Evolutionary conservation across 768 basidiomycete genomes (phyloP).

Genomic region (Agrocybe chaxingu): DNA sequence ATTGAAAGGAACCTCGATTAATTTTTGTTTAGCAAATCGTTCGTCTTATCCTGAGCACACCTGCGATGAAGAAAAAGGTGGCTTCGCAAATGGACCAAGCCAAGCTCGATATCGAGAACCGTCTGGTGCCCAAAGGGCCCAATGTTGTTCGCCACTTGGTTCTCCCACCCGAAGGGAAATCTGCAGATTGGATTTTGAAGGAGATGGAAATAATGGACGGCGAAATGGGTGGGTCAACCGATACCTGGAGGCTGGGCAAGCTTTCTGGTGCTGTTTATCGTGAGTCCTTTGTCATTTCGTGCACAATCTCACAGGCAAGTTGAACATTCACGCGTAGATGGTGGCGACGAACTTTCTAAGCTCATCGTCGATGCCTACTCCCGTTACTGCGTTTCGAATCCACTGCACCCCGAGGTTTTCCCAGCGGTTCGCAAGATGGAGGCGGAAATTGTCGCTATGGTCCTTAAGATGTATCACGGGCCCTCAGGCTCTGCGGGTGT

Average conservation of each 20-base stretch:
- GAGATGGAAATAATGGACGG: slow-evolving; percentile 83
- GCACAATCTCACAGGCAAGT: background rate
- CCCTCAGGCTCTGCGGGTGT: slow-evolving; percentile 86
- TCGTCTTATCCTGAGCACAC: slow-evolving; percentile 57
- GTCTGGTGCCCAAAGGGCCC: slow-evolving; percentile 62
- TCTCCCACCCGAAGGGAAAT: slow-evolving; percentile 62
- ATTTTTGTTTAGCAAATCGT: slow-evolving; percentile 44
- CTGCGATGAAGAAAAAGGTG: slow-evolving; percentile 57
- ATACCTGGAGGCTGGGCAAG: slow-evolving; percentile 69
- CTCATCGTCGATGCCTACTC: slow-evolving; percentile 80
- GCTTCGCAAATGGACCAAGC: slow-evolving; percentile 62
- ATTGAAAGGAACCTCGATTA: background rate
- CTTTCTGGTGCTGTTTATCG: slow-evolving; percentile 86
- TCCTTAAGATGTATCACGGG: slow-evolving; percentile 79
- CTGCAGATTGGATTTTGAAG: slow-evolving; percentile 67
- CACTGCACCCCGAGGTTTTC: slow-evolving; percentile 91
- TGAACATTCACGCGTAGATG: slow-evolving; percentile 45
- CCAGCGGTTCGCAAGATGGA: slow-evolving; percentile 97
- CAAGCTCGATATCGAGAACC: slow-evolving; percentile 60
- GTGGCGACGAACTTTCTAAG: slow-evolving; percentile 75
- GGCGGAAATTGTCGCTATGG: slow-evolving; percentile 89
- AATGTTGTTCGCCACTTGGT: slow-evolving; percentile 62
- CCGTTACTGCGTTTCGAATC: slow-evolving; percentile 83
- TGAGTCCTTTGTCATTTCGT: slow-evolving; percentile 31
- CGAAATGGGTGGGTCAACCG: slow-evolving; percentile 38